These are phyloP conservation scores for Exophiala sp. DNA, from an alignment of 2,329 filamentous ascomycete genomes.

Conservation along the genomic window DNA sequence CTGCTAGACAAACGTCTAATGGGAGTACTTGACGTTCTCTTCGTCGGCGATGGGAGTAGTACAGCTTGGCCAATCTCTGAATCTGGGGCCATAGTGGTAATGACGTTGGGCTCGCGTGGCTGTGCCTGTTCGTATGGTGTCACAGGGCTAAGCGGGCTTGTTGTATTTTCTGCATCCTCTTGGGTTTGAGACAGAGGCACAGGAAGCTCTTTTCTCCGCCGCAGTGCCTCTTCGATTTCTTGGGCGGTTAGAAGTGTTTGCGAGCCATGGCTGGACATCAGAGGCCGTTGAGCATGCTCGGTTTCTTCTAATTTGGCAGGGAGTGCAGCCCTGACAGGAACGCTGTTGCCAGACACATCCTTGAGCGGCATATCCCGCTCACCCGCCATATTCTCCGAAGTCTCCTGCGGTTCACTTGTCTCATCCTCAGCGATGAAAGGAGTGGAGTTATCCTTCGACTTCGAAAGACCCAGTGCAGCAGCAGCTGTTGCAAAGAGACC, in stretches of 20 bases:
- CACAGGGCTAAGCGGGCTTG: constrained; percentile 20
- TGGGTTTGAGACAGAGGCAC: constrained; percentile 36
- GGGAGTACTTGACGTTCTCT: constrained; percentile 68
- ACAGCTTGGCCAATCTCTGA: neutral
- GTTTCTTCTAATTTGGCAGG: neutral
- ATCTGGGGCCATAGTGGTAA: neutral
- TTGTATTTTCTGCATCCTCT: constrained; percentile 28
- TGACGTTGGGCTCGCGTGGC: neutral
- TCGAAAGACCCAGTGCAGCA: constrained; percentile 23
- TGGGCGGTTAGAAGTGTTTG: constrained; percentile 82
- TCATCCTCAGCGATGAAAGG: constrained; percentile 62
- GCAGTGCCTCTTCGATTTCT: constrained; percentile 72
- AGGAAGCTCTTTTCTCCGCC: constrained; percentile 30
- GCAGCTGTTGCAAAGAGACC: constrained; percentile 25
- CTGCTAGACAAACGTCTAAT: constrained; percentile 57
- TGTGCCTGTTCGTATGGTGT: constrained; percentile 5
- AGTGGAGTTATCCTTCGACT: constrained; percentile 34
- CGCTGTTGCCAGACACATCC: constrained; percentile 60
- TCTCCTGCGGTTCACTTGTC: constrained; percentile 53
- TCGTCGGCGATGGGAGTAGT: constrained; percentile 34
- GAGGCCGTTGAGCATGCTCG: constrained; percentile 23
- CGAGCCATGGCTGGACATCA: constrained; percentile 55
- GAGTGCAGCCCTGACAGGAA: constrained; percentile 28
- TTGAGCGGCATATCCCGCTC: constrained; percentile 50
- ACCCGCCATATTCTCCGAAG: constrained; percentile 34